Base-by-base conservation (phyloP, 345 rosid genomes). In the Dipteronia sinensis region DNA sequence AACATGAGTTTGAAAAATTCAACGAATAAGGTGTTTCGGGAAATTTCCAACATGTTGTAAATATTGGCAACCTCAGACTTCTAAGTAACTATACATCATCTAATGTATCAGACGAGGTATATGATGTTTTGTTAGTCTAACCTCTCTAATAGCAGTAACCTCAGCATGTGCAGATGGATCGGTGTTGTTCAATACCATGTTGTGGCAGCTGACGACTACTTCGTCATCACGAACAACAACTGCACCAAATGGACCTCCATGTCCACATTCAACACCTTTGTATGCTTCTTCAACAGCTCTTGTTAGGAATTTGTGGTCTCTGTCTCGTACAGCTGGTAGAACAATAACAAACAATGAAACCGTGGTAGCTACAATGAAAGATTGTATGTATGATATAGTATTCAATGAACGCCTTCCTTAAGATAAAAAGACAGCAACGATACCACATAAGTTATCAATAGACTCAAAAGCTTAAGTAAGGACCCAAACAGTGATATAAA, bases 81-180 rank as follows among this genome's bases (percentile, higher is more conserved):
- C 38, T 34, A 34, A 0, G 38, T 34, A 4, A 34, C 38, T 34
- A 34, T 34, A 34, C 38, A 34, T 34, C 38, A 34, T 34, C 6
- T 34, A 4, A 34, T 34, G 38, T 42, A 42, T 42, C 46, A 42
- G 46, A 42, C 46, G 8, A 42, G 11, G 38, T 34, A 42, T 42
- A 8, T 42, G 46, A 42, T 42, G 46, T 8, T 42, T 42, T 42
- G 46, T 42, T 42, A 42, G 0, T 40, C 81, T 72, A 62, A 96
- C 98, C 99, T 97, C 98, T 88, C 99, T 85, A 67, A 97, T 90
- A 76, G 98, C 99, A 0, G 97, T 93, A 81, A 93, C 97, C 82
- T 97, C 98, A 0, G 99, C 99, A 78, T 94, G 99, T 46, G 98
- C 98, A 76, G 99, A 94, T 47, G 99, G 98, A 76, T 97, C 99